Evolutionary conservation across 148 eudicot genomes (phyloP).

Genomic region (Cornus suecica): DNA sequence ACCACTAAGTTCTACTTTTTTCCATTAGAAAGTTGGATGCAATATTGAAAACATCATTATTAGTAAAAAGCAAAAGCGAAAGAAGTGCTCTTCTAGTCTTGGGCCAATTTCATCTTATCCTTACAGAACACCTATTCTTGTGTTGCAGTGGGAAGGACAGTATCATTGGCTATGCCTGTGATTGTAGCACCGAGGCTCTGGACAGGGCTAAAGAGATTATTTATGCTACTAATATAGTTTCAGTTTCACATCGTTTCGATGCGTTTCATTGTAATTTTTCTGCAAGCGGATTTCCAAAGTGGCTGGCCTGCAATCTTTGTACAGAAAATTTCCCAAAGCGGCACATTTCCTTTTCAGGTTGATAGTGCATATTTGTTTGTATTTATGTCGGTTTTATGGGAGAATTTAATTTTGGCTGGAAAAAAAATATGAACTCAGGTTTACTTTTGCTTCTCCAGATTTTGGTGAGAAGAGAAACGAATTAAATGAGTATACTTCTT

Average conservation of each 20-base stretch:
- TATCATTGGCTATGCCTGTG: constrained; percentile 71
- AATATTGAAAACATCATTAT: no score
- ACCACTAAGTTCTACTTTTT: background rate
- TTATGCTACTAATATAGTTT: constrained; percentile 30
- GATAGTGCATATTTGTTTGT: background rate
- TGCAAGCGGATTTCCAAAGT: constrained; percentile 52
- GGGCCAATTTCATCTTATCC: background rate
- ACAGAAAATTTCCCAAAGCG: constrained; percentile 23
- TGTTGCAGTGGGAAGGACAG: constrained; percentile 48
- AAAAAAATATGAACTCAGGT: background rate
- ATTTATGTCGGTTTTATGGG: background rate
- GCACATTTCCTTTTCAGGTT: constrained; percentile 41
- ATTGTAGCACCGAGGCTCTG: constrained; percentile 91
- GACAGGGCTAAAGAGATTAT: constrained; percentile 66
- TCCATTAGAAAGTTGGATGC: background rate
- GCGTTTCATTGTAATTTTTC: constrained; percentile 82
- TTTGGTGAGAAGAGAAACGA: constrained; percentile 14
- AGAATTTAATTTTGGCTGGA: background rate
- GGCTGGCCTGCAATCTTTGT: constrained; percentile 71
- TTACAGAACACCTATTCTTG: constrained; percentile 1
- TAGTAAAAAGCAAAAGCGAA: background rate
- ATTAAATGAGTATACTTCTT: constrained; percentile 11
- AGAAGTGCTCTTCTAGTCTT: background rate
- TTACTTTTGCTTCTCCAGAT: constrained; percentile 31
- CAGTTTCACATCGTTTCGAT: constrained; percentile 48